Conservation (phyloP, 2,329 filamentous ascomycete genomes). For the Pseudocercospora crystallina region DNA sequence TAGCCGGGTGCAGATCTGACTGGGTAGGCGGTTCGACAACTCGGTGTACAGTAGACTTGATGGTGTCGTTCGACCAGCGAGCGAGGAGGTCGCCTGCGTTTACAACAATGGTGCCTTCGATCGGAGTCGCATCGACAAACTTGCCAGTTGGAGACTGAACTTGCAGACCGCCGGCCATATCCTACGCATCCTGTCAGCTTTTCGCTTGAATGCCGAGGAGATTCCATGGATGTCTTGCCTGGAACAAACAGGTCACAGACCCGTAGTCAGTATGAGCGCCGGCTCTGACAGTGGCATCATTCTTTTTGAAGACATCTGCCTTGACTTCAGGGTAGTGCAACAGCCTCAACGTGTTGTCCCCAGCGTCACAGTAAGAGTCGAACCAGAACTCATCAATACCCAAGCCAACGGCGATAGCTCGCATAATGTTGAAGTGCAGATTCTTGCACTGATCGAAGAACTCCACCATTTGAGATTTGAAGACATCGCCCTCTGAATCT, state of each 20-base stretch:
- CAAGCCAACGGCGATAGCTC: constrained; percentile 62
- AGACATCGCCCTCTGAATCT: constrained; percentile 60
- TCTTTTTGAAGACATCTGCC: constrained; percentile 54
- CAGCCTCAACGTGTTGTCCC: constrained; percentile 63
- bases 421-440: constrained; percentile 70
- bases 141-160: constrained; percentile 67
- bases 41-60: constrained; percentile 85
- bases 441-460: constrained; percentile 73
- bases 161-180: constrained; percentile 57
- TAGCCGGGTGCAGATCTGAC: constrained; percentile 64
- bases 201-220: no score
- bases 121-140: constrained; percentile 81
- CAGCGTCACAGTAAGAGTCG: constrained; percentile 66
- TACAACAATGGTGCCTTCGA: constrained; percentile 76
- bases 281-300: constrained; percentile 59
- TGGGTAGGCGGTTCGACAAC: constrained; percentile 75
- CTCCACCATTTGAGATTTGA: constrained; percentile 67
- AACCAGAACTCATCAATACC: constrained; percentile 73
- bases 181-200: constrained; percentile 36
- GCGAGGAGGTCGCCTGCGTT: constrained; percentile 86
- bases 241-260: constrained; percentile 52
- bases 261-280: constrained; percentile 73
- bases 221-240: constrained; percentile 7
- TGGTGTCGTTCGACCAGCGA: constrained; percentile 78
- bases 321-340: constrained; percentile 57